These are phyloP conservation scores for Clarireedia monteithiana DNA, from an alignment of 2,329 filamentous ascomycete species.

Conservation along the genomic window DNA sequence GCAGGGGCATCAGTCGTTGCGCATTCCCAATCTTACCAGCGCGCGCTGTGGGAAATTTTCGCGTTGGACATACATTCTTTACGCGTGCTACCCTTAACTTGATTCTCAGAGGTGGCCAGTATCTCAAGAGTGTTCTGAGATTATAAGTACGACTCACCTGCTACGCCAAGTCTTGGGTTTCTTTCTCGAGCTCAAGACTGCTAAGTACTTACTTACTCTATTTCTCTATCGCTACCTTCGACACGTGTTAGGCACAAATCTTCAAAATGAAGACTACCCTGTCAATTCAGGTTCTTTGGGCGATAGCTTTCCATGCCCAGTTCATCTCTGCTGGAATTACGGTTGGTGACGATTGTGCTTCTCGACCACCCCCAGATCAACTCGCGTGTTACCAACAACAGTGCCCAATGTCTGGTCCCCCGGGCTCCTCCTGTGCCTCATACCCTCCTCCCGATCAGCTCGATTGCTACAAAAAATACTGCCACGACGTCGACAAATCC, in stretches of 20 bases:
- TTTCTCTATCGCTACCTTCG: not conserved
- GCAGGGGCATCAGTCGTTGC: too few relatives aligned
- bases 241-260: not conserved
- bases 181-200: not conserved
- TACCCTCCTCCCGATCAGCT: not conserved
- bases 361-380: not conserved
- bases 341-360: not conserved
- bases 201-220: not conserved
- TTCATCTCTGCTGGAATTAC: not conserved
- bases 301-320: not conserved
- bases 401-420: not conserved
- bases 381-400: not conserved
- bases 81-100: too few relatives aligned
- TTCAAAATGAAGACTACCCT: not conserved
- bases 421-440: not conserved
- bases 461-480: not conserved
- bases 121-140: too few relatives aligned
- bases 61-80: too few relatives aligned
- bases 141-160: too few relatives aligned
- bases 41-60: too few relatives aligned
- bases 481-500: not conserved
- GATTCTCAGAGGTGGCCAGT: too few relatives aligned
- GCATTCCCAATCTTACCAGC: too few relatives aligned
- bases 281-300: not conserved
- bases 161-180: too few relatives aligned